Percentiles rank a stretch among this genome's conserved stretches.
phyloP scores from a whole-genome alignment of 2,329 filamentous ascomycete species.

The Diatrype stigma region DNA sequence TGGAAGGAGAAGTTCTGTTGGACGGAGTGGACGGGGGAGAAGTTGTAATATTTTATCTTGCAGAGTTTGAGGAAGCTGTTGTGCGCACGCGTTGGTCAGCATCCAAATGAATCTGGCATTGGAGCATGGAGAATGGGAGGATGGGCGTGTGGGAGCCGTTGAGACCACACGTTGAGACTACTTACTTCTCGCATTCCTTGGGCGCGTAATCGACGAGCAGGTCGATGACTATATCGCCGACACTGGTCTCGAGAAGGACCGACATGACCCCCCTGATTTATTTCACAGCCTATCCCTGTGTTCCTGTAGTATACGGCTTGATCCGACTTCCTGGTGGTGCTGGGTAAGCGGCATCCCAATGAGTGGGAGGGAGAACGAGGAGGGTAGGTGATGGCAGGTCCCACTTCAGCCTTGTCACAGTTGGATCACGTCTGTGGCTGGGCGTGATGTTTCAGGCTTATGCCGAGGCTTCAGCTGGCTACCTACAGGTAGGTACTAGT shows the following conservation, averaged over 20 bases:
- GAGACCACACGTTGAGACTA: slow-evolving; percentile 13
- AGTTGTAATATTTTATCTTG: slow-evolving; percentile 99
- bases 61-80: slow-evolving; percentile 93
- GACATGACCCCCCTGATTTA: slow-evolving; percentile 59
- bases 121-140: slow-evolving; percentile 1
- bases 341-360: too few species aligned
- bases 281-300: too few species aligned
- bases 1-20: slow-evolving; percentile 97
- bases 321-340: too few species aligned
- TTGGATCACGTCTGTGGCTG: too few species aligned
- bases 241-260: slow-evolving; percentile 86
- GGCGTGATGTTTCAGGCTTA: too few species aligned
- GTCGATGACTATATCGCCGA: slow-evolving; percentile 92
- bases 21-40: slow-evolving; percentile 83
- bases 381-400: too few species aligned
- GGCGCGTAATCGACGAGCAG: slow-evolving; percentile 84
- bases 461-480: too few species aligned
- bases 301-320: too few species aligned
- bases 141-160: not conserved
- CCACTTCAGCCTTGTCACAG: too few species aligned
- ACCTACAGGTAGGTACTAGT: too few species aligned
- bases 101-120: not conserved
- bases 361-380: too few species aligned
- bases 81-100: slow-evolving; percentile 49
- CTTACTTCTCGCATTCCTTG: slow-evolving; percentile 91